Conservation (phyloP, 495 filamentous ascomycete species). For the Chaetomidium leptoderma region DNA sequence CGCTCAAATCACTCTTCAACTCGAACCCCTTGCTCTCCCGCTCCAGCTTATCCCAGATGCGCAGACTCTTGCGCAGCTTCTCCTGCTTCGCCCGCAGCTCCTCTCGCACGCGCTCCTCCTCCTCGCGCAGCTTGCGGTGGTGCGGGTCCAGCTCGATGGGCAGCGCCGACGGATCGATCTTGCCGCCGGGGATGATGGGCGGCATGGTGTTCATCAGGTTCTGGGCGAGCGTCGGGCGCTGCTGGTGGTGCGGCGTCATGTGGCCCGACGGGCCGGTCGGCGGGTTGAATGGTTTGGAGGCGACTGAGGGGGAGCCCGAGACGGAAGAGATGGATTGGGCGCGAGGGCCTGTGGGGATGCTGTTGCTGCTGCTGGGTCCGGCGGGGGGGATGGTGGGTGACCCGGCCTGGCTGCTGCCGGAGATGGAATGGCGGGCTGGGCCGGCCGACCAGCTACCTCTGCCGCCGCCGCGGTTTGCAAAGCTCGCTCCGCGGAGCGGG, state of each 20-base stretch:
- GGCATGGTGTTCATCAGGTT: constrained; percentile 40
- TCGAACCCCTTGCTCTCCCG: constrained; percentile 44
- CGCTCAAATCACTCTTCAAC: constrained; percentile 43
- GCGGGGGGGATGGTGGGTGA: constrained; percentile 32
- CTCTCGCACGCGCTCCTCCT: constrained; percentile 45
- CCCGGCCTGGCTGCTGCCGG: constrained; percentile 24
- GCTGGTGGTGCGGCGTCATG: constrained; percentile 18
- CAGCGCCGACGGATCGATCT: constrained; percentile 36
- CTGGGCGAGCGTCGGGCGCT: constrained; percentile 39
- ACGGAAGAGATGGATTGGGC: constrained; percentile 29
- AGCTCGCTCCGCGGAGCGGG: constrained; percentile 34
- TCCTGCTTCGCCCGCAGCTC: constrained; percentile 45
- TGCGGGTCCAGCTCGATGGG: constrained; percentile 41
- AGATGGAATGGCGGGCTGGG: constrained; percentile 32
- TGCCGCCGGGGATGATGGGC: constrained; percentile 41
- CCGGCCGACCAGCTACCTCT: constrained; percentile 37
- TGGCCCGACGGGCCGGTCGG: constrained; percentile 45
- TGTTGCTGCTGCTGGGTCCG: constrained; percentile 30
- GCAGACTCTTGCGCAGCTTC: constrained; percentile 39
- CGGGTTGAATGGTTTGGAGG: constrained; percentile 45
- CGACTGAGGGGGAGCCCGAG: constrained; percentile 10
- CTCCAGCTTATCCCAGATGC: constrained; percentile 41
- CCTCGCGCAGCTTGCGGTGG: constrained; percentile 37
- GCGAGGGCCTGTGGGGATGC: constrained; percentile 45
- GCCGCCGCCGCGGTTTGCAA: constrained; percentile 38